phyloP scores from a whole-genome alignment of 345 rosid species.

The Toxicodendron radicans region DNA sequence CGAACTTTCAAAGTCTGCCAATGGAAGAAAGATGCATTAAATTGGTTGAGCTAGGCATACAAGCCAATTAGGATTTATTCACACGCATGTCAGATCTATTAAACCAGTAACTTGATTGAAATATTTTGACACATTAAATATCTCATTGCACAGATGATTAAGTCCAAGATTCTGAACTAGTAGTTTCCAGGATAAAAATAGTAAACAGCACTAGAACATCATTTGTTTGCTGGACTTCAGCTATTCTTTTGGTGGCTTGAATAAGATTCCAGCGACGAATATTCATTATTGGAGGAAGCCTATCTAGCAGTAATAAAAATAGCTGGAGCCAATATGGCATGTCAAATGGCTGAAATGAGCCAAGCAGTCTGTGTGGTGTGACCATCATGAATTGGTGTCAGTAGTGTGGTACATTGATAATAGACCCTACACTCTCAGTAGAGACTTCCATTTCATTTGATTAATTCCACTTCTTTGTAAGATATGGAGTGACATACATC shows the following conservation, averaged over 20 bases:
- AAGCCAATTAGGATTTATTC: background rate
- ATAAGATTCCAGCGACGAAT: background rate
- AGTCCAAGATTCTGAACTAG: background rate
- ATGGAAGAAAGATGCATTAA: background rate
- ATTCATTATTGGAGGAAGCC: background rate
- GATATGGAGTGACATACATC: background rate
- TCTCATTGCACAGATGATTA: background rate
- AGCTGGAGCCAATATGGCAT: constrained; percentile 2
- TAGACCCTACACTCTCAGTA: background rate
- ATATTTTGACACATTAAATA: background rate
- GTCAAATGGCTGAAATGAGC: background rate
- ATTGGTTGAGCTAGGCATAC: background rate
- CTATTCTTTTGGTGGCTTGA: background rate
- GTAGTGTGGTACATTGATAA: background rate
- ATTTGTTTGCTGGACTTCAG: background rate
- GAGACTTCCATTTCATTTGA: background rate
- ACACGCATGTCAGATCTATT: background rate
- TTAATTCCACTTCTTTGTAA: background rate
- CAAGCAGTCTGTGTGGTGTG: background rate
- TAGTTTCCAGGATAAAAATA: background rate
- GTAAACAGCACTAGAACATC: background rate
- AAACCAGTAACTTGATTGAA: background rate
- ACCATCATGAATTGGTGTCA: background rate
- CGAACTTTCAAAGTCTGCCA: background rate
- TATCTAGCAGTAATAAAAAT: background rate